phyloP scores from a whole-genome alignment of 2,329 filamentous ascomycete species.

The Fusarium setosum region DNA sequence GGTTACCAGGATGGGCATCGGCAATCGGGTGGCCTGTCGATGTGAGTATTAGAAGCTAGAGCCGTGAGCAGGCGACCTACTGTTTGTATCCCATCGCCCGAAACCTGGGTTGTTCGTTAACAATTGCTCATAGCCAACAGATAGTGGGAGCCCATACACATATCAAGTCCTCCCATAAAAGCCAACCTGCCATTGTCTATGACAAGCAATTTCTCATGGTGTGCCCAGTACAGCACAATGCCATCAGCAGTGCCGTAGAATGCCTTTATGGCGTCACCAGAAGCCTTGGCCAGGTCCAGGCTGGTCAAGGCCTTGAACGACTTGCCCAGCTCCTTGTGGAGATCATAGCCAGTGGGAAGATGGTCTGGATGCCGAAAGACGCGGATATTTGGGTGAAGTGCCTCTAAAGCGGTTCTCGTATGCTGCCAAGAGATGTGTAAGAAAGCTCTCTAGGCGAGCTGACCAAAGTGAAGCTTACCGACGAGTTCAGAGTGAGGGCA shows the following conservation, averaged over 20 bases:
- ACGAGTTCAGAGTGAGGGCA: conserved; percentile 72
- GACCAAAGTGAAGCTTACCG: conserved; percentile 48
- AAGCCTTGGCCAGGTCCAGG: conserved; percentile 71
- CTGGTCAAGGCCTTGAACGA: conserved; percentile 63
- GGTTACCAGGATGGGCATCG: conserved; percentile 82
- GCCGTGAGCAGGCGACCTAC: conserved; percentile 48
- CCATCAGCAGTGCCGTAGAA: conserved; percentile 86
- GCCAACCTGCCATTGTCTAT: conserved; percentile 78
- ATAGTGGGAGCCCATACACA: conserved; percentile 63
- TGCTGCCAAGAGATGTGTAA: conserved; percentile 61
- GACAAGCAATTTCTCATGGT: conserved; percentile 91
- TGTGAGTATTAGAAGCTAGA: conserved; percentile 17
- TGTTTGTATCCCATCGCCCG: conserved; percentile 88
- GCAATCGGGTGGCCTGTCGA: conserved; percentile 76
- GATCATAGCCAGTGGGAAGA: conserved; percentile 75
- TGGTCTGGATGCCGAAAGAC: conserved; percentile 95
- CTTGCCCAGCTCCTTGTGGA: conserved; percentile 76
- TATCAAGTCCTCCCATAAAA: conserved; percentile 92
- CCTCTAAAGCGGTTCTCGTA: conserved; percentile 83
- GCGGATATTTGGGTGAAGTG: conserved; percentile 82
- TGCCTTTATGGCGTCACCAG: conserved; percentile 78
- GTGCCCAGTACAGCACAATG: conserved; percentile 89
- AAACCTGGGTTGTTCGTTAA: conserved; percentile 64
- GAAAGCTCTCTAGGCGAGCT: not conserved
- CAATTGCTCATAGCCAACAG: not conserved